Conservation (phyloP, 768 basidiomycete genomes). For the Russula ochroleuca region DNA sequence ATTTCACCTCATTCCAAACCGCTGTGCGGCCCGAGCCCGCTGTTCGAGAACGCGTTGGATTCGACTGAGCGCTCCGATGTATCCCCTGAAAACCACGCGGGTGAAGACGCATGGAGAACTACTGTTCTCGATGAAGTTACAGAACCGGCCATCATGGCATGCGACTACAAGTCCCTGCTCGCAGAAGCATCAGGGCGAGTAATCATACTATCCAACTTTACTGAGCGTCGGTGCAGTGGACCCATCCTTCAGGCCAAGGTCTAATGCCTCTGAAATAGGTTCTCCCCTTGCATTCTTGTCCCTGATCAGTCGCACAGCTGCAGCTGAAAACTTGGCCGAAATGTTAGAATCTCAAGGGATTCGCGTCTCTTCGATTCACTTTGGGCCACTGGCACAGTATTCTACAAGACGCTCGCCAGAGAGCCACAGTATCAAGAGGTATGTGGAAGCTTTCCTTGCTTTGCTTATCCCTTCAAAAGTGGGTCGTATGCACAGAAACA, state of each 20-base stretch:
- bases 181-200: slow-evolving; percentile 33
- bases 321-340: slow-evolving; percentile 15
- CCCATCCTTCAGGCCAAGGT: neutral
- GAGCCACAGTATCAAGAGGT: slow-evolving; percentile 1
- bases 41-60: neutral
- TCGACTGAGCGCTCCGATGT: neutral
- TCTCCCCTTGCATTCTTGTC: slow-evolving; percentile 14
- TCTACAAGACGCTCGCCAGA: neutral
- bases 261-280: neutral
- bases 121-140: slow-evolving; percentile 29
- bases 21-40: slow-evolving; percentile 8
- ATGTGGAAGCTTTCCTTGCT: neutral
- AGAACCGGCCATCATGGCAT: slow-evolving; percentile 32
- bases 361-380: slow-evolving; percentile 19
- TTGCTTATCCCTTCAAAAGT: neutral
- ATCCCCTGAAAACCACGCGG: neutral
- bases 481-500: neutral
- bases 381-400: slow-evolving; percentile 9
- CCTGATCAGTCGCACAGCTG: slow-evolving; percentile 6
- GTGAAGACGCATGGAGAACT: slow-evolving; percentile 26
- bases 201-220: slow-evolving; percentile 31
- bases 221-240: slow-evolving; percentile 13
- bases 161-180: slow-evolving; percentile 33
- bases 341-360: slow-evolving; percentile 16
- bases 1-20: slow-evolving; percentile 27